phyloP scores from a whole-genome alignment of 148 eudicot genomes.

The Amaranthus hypochondriacus region DNA sequence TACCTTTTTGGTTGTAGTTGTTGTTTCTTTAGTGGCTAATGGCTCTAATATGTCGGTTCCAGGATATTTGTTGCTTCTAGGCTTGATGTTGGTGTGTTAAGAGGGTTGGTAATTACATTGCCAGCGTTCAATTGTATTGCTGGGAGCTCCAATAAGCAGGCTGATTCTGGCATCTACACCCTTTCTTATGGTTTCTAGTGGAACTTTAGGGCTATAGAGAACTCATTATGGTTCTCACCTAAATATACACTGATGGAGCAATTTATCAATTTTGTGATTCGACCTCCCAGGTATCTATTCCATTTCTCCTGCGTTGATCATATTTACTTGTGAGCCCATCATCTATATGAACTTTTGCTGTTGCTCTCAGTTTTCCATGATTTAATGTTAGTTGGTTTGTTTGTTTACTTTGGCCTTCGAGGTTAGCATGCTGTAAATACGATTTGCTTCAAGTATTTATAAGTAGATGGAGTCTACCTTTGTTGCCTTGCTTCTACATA shows the following conservation, averaged over 20 bases:
- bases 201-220: background rate
- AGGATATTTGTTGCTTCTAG: background rate
- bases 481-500: no score
- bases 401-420: no score
- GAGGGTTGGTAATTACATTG: background rate
- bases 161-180: background rate
- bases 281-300: constrained; percentile 69
- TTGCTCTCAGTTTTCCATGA: background rate
- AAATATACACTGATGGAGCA: constrained; percentile 44
- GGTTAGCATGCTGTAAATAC: no score
- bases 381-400: background rate
- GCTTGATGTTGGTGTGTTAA: background rate
- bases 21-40: background rate
- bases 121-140: background rate
- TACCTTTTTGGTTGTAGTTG: no score
- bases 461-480: no score
- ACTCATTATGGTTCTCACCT: constrained; percentile 1
- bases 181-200: background rate
- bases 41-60: background rate
- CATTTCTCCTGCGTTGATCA: background rate
- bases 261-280: constrained; percentile 76
- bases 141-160: background rate
- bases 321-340: background rate
- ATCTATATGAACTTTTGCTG: background rate
- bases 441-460: no score